phyloP scores from a whole-genome alignment of 257 asterid species.

The Nicotiana undulata region DNA sequence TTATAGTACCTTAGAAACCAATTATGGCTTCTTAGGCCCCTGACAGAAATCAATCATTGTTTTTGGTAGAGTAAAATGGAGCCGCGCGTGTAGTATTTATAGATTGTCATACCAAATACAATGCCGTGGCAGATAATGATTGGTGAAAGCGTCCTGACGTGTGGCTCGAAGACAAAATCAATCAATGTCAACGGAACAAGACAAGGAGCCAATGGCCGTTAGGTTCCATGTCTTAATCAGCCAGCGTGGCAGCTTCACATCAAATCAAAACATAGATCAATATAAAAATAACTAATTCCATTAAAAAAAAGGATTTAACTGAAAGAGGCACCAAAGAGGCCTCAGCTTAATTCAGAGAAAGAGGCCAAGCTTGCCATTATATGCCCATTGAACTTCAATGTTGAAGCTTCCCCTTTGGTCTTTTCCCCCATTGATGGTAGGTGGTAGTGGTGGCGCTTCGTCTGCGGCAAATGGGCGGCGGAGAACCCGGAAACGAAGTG shows the following conservation, averaged over 20 bases:
- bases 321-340: conserved; percentile 35
- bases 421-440: conserved; percentile 35
- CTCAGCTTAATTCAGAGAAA: conserved; percentile 1
- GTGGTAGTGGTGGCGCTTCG: conserved; percentile 27
- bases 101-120: not conserved
- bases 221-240: conserved; percentile 43
- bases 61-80: too few relatives aligned
- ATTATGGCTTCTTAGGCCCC: too few relatives aligned
- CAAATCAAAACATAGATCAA: conserved; percentile 5
- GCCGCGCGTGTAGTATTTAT: not conserved
- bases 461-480: conserved; percentile 44
- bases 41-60: too few relatives aligned
- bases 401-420: conserved; percentile 45
- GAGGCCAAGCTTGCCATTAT: conserved; percentile 21
- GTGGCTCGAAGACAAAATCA: not conserved
- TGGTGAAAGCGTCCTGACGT: not conserved
- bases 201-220: conserved; percentile 31
- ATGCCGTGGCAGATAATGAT: not conserved
- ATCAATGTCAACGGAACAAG: not conserved
- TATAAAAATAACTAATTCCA: not conserved
- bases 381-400: conserved; percentile 31
- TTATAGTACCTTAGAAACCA: too few relatives aligned
- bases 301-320: conserved; percentile 7
- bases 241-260: conserved; percentile 14
- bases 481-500: conserved; percentile 56